Evolutionary conservation across 225 moss, liverwort and hornwort genomes (phyloP).

Genomic region (Antitrichia curtipendula): DNA sequence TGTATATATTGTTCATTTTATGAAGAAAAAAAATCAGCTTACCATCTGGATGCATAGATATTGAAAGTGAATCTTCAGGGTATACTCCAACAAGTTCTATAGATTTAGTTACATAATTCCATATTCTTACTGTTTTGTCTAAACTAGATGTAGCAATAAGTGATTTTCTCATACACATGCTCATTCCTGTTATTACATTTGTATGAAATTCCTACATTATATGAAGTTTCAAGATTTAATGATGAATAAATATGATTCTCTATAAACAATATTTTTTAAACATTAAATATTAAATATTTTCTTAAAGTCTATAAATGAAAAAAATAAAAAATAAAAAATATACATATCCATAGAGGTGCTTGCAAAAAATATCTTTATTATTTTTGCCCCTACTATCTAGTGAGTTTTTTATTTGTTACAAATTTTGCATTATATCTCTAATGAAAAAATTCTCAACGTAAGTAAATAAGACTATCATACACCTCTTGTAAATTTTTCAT

Average conservation of each 20-base stretch:
- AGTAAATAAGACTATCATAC: no score
- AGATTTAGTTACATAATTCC: constrained; percentile 70
- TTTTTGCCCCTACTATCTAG: neutral
- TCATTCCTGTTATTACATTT: constrained; percentile 69
- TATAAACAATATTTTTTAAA: neutral
- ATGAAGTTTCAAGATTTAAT: neutral
- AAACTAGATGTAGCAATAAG: constrained; percentile 68
- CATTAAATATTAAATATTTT: no score
- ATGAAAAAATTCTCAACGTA: neutral
- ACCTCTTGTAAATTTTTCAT: neutral
- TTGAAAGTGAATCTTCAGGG: constrained; percentile 73
- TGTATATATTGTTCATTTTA: neutral
- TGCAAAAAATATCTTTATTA: neutral
- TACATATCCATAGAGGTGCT: neutral
- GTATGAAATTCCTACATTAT: constrained; percentile 65
- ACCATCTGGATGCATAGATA: constrained; percentile 88
- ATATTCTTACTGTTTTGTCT: constrained; percentile 65
- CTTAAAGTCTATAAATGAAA: neutral
- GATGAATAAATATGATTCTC: neutral
- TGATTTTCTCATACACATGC: constrained; percentile 61
- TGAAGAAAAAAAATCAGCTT: neutral
- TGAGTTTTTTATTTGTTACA: neutral
- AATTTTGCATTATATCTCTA: no score
- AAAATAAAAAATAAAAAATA: rapidly evolving
- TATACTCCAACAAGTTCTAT: constrained; percentile 47